Evolutionary conservation across 179 eudicot species (phyloP).

Genomic region (Beta corolliflora): DNA sequence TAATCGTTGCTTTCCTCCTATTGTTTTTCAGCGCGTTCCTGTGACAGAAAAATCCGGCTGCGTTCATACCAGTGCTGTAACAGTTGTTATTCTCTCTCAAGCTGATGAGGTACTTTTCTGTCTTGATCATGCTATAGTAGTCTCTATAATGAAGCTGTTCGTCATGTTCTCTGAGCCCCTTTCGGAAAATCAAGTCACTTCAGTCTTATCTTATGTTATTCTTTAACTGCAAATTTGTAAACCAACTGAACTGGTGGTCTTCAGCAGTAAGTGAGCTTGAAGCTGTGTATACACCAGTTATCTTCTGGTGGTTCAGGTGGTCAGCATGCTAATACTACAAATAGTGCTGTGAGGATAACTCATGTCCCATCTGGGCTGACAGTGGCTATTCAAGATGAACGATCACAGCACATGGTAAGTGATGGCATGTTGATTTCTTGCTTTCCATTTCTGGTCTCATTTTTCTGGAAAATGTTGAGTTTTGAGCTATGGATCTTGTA

Average conservation of each 20-base stretch:
- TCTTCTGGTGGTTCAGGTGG: constrained; percentile 95
- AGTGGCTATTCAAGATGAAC: constrained; percentile 87
- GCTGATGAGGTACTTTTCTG: constrained; percentile 79
- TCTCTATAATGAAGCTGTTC: not conserved
- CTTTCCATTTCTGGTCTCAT: not conserved
- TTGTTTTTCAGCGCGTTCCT: constrained; percentile 78
- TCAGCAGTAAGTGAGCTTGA: not conserved
- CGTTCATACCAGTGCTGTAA: constrained; percentile 91
- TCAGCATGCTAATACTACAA: constrained; percentile 93
- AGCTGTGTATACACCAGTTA: not conserved
- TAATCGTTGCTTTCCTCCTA: constrained; percentile 2
- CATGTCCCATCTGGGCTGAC: constrained; percentile 83
- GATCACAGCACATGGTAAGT: constrained; percentile 86
- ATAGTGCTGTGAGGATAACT: constrained; percentile 91
- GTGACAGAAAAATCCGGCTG: constrained; percentile 95
- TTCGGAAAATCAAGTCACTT: not conserved
- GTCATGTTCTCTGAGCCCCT: not conserved
- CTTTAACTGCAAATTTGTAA: not conserved
- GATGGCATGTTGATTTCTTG: not conserved
- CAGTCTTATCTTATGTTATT: not conserved
- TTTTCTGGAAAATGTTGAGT: not conserved
- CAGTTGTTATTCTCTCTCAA: constrained; percentile 93
- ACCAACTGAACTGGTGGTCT: not conserved
- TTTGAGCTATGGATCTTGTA: not conserved
- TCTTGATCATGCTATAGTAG: not conserved